Percentiles rank a stretch among this genome's conserved stretches.
Conservation (phyloP, 2,329 filamentous ascomycete genomes). For the Cordyceps tenuipes region DNA sequence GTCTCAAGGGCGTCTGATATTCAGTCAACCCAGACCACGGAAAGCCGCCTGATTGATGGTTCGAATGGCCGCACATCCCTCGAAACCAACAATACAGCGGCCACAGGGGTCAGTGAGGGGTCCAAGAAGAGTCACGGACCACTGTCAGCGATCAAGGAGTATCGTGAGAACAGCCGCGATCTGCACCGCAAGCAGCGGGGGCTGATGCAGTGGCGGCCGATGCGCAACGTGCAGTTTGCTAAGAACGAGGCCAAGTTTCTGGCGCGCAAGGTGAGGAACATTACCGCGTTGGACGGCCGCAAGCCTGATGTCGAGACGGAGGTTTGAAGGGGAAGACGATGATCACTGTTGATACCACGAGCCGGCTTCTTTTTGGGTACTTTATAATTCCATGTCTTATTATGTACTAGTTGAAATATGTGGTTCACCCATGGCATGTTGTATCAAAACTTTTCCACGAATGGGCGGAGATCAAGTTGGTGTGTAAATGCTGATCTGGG, state of each 20-base stretch:
- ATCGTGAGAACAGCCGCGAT: slow-evolving; percentile 60
- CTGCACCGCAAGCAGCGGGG: slow-evolving; percentile 82
- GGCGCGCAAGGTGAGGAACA: slow-evolving; percentile 64
- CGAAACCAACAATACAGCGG: slow-evolving; percentile 30
- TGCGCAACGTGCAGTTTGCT: slow-evolving; percentile 76
- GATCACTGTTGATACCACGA: background rate
- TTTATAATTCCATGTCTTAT: background rate
- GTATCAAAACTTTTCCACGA: slow-evolving; percentile 69
- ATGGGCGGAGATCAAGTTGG: slow-evolving; percentile 73
- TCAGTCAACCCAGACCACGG: slow-evolving; percentile 15
- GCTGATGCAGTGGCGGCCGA: slow-evolving; percentile 91
- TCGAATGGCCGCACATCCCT: slow-evolving; percentile 26
- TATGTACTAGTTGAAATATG: background rate
- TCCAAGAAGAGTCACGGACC: slow-evolving; percentile 32
- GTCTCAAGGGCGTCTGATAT: slow-evolving; percentile 9
- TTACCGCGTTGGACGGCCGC: slow-evolving; percentile 68
- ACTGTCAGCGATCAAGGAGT: slow-evolving; percentile 50
- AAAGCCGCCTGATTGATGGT: slow-evolving; percentile 21
- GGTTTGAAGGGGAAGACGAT: slow-evolving; percentile 30
- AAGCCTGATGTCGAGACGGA: slow-evolving; percentile 86
- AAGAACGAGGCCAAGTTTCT: slow-evolving; percentile 82
- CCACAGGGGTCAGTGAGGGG: slow-evolving; percentile 17
- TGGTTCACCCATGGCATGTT: background rate
- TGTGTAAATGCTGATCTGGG: slow-evolving; percentile 71
- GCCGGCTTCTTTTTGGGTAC: background rate